Evolutionary conservation across 306 rosid genomes (phyloP).

Genomic region (Prinsepia uniflora): DNA sequence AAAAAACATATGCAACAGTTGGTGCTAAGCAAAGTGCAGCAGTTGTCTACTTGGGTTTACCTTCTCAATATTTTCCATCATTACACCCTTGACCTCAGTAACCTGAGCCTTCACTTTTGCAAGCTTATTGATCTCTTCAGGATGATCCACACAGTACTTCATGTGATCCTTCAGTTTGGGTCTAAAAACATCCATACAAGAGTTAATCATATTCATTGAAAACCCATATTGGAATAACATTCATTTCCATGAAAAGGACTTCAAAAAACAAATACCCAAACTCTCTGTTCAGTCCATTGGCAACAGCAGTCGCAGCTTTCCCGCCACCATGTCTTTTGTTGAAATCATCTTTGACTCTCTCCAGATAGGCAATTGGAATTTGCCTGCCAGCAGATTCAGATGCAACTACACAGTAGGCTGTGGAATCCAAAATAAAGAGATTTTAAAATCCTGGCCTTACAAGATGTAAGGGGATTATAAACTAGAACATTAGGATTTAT

Average conservation of each 20-base stretch:
- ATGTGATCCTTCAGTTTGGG: conserved; percentile 87
- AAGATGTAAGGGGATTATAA: not conserved
- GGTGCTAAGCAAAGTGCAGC: not conserved
- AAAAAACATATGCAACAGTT: no score
- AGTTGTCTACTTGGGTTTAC: conserved; percentile 24
- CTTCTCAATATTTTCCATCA: conserved; percentile 99
- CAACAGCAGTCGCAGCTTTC: conserved; percentile 73
- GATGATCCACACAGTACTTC: conserved; percentile 92
- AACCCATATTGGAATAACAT: not conserved
- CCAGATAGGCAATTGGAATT: conserved; percentile 76
- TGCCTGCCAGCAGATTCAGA: conserved; percentile 88
- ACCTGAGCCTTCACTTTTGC: conserved; percentile 98
- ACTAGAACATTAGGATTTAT: not conserved
- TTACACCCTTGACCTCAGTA: conserved; percentile 97
- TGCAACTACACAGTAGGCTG: conserved; percentile 91
- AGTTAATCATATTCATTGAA: not conserved
- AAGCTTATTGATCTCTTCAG: conserved; percentile 94
- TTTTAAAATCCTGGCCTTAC: conserved; percentile 6
- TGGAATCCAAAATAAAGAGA: conserved; percentile 24
- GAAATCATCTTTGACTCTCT: conserved; percentile 83
- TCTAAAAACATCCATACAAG: conserved; percentile 34
- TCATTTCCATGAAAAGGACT: not conserved
- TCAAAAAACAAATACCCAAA: conserved; percentile 55
- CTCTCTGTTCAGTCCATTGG: conserved; percentile 64
- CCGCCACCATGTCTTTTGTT: conserved; percentile 78